Base-by-base conservation (phyloP, 129 eudicot genomes). In the Escallonia rubra region DNA sequence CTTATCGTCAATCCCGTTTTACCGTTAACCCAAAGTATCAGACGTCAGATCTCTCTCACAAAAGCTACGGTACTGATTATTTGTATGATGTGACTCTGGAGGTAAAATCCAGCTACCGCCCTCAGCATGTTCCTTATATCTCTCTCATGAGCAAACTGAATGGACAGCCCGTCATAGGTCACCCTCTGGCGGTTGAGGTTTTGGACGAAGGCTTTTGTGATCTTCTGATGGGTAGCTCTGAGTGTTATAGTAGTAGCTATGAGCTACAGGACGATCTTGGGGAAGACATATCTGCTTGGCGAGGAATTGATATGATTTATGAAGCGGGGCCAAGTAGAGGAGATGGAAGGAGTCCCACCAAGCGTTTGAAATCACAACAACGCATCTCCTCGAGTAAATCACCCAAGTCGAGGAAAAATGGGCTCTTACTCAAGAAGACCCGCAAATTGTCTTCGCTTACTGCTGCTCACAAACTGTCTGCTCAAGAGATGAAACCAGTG, bases 381-480 rank as follows among this genome's bases (percentile, higher is more conserved):
- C 63, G 68, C 11, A 13, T 6, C 16, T 62, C 75, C 8, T 68
- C 73, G 2, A 8, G 78, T n/a, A 77, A 76, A 63, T 72, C 78
- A 4, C 71, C 68, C 38, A 84, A 74, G 73, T 10, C 65, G 3
- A 77, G 76, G 55, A 85, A 57, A 64, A 78, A 61, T 61, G 86
- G 92, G 68, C 14, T 68, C 8, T 68, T 72, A 41, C 78, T 95
- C 0, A 87, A 91, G 72, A 91, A 91, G 82, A 91, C 72, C 43
- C 75, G 95, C 34, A 83, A 52, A 45, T 56, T 91, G 78, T 91
- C 98, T 7, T 83, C 98, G 1, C 52, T 91, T 50, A 83, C 87
- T 4, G 83, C 87, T 40, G 57, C 86, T 39, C 81, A 71, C 38
- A 77, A 63, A 57, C 81, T 53, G 41, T 52, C 40, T 45, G 77